Percentiles rank a stretch among this genome's conserved stretches.
These are phyloP conservation scores for Psidium friedrichsthalianum DNA, from an alignment of 345 rosid genomes.

Conservation along the genomic window DNA sequence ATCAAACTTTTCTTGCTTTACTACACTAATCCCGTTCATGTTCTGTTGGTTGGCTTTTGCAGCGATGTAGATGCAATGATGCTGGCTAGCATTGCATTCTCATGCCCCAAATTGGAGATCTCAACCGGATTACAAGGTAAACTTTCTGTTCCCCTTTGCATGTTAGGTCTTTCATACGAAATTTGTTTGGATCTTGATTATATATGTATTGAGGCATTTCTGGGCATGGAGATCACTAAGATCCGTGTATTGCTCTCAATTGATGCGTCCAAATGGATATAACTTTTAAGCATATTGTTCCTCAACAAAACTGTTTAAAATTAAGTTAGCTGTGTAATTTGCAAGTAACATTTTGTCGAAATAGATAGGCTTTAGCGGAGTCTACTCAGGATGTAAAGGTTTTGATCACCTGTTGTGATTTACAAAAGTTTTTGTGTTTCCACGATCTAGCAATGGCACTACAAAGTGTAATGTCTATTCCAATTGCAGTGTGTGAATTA, in stretches of 20 bases:
- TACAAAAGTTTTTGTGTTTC: neutral
- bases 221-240: no score
- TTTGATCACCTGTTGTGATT: neutral
- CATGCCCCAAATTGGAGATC: constrained; percentile 74
- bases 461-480: neutral
- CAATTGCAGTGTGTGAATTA: neutral
- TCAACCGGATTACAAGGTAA: constrained; percentile 84
- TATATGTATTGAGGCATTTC: neutral
- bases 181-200: neutral
- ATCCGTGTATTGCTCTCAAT: no score
- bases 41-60: constrained; percentile 11
- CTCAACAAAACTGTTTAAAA: no score
- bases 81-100: constrained; percentile 88
- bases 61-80: constrained; percentile 81
- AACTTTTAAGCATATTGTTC: no score
- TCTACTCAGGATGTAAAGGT: neutral
- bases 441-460: neutral
- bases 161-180: neutral
- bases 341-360: neutral
- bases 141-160: neutral
- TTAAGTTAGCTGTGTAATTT: neutral
- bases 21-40: neutral
- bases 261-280: no score
- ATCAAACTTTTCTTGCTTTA: neutral
- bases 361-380: neutral